Percentiles rank a stretch among this genome's conserved stretches.
Evolutionary conservation across 768 basidiomycete species (phyloP).

Genomic region (Agaricus sinodeliciosus): DNA sequence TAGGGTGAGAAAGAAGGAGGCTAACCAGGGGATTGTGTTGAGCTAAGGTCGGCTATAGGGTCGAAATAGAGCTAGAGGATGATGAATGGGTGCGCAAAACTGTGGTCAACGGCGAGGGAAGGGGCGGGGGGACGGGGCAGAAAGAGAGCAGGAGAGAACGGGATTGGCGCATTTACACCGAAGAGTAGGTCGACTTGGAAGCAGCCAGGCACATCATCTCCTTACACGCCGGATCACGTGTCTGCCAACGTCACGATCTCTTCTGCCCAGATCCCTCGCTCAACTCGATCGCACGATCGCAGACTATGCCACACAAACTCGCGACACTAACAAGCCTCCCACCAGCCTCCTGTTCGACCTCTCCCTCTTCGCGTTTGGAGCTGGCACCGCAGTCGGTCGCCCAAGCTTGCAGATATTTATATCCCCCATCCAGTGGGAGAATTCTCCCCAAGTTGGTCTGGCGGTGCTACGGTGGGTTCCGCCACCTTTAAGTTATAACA

Average conservation of each 20-base stretch:
- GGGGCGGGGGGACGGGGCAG: slow-evolving; percentile 1
- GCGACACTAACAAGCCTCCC: neutral
- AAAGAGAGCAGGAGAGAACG: slow-evolving; percentile 7
- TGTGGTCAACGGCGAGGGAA: neutral
- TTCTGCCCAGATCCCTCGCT: neutral
- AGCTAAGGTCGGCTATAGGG: neutral
- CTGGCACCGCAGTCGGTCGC: neutral
- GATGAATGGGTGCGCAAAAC: neutral
- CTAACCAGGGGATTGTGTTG: neutral
- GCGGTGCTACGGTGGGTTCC: neutral
- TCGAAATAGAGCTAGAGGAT: neutral
- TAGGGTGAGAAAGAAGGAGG: too few relatives aligned
- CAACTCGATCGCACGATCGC: neutral
- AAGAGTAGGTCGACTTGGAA: slow-evolving; percentile 6
- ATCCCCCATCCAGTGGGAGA: slow-evolving; percentile 2
- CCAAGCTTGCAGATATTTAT: slow-evolving; percentile 2
- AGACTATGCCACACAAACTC: neutral
- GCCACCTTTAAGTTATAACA: too few relatives aligned
- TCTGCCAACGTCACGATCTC: neutral
- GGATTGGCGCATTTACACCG: slow-evolving; percentile 11
- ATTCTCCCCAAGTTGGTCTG: neutral
- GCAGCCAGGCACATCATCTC: slow-evolving; percentile 9
- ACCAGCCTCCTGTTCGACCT: neutral
- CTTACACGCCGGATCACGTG: slow-evolving; percentile 10
- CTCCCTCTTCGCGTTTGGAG: neutral